Evolutionary conservation across 257 asterid species (phyloP).

Genomic region (Rhazya stricta): DNA sequence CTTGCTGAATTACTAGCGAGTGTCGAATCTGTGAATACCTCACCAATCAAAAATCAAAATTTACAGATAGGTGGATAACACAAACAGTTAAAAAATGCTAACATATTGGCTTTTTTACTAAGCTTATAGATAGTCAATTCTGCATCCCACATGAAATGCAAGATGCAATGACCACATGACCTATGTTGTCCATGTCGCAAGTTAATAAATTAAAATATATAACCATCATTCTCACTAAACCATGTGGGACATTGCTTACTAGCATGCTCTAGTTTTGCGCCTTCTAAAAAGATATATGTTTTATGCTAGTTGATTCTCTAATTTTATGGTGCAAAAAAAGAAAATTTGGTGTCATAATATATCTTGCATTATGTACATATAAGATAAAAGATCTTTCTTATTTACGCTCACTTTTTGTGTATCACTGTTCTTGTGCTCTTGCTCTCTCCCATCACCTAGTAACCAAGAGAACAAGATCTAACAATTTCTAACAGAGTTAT

Average conservation of each 20-base stretch:
- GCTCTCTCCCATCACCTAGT: neutral
- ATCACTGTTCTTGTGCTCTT: neutral
- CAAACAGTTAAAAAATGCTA: too few species aligned
- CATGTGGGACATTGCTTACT: neutral
- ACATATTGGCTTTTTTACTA: neutral
- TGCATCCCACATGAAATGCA: neutral
- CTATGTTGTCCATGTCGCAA: neutral
- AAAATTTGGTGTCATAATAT: neutral
- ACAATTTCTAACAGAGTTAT: neutral
- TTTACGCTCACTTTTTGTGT: neutral
- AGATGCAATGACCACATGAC: neutral
- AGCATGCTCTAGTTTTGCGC: neutral
- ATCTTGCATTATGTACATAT: neutral
- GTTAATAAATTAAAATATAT: neutral
- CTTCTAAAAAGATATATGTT: neutral
- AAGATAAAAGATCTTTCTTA: neutral
- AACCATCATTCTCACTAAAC: neutral
- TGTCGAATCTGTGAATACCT: neutral
- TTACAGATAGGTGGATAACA: too few species aligned
- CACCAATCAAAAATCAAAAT: too few species aligned
- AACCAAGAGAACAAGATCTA: neutral
- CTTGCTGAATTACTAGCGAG: neutral
- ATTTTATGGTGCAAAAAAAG: too few species aligned
- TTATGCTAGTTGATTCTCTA: neutral
- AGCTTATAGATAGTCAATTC: neutral